A percentile compares a stretch with the other conserved stretches of the same genome.
These are phyloP conservation scores for Dunaliella sp. DNA, from an alignment of 139 green algal species.

Conservation along the genomic window DNA sequence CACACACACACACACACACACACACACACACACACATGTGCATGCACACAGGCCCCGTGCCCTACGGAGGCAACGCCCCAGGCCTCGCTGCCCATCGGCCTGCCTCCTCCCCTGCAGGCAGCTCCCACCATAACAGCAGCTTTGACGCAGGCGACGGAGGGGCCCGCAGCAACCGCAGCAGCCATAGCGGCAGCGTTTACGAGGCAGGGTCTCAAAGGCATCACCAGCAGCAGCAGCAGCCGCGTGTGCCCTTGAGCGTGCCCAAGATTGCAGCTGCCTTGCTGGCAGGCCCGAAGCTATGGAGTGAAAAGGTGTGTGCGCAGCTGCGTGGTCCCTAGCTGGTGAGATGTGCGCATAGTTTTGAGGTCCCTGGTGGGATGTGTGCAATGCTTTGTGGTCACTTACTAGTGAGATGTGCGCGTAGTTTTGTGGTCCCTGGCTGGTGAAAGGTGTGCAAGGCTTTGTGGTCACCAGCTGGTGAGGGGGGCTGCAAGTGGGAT, in stretches of 20 bases:
- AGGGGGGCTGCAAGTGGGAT: too few relatives aligned
- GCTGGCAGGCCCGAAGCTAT: neutral
- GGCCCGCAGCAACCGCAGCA: neutral
- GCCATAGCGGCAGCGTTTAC: neutral
- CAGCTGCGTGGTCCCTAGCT: too few relatives aligned
- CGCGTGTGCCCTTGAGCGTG: neutral
- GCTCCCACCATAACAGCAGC: neutral
- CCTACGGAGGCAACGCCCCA: neutral
- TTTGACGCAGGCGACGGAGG: neutral
- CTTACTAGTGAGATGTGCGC: too few relatives aligned
- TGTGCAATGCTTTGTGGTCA: too few relatives aligned
- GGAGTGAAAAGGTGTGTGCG: slow-evolving; percentile 4
- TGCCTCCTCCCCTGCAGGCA: neutral
- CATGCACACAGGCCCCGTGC: neutral
- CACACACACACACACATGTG: neutral
- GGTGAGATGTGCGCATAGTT: too few relatives aligned
- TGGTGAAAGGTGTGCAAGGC: too few relatives aligned
- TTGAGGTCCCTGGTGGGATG: too few relatives aligned
- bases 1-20: too few relatives aligned
- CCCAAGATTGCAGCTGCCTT: neutral
- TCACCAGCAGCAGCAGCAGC: neutral
- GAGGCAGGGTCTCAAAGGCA: neutral
- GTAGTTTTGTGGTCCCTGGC: too few relatives aligned
- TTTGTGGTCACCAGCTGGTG: too few relatives aligned
- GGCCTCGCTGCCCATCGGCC: neutral